These are phyloP conservation scores for Aspergillus ellipticus DNA, from an alignment of 495 filamentous ascomycete genomes.

Conservation along the genomic window DNA sequence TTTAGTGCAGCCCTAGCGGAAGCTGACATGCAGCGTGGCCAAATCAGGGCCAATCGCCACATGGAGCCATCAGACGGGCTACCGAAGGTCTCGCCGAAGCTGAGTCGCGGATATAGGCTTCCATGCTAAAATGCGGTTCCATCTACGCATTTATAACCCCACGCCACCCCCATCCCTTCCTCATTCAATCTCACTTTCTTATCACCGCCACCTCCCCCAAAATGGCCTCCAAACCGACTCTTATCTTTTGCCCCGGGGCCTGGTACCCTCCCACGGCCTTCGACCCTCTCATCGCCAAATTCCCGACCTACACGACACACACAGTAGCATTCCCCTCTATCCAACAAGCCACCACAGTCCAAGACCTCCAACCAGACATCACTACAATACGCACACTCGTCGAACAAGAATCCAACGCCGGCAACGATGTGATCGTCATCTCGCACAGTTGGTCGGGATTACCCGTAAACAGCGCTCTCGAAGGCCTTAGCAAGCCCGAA, in stretches of 20 bases:
- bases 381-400: slow-evolving; percentile 23
- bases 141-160: too few relatives aligned
- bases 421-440: slow-evolving; percentile 35
- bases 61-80: too few relatives aligned
- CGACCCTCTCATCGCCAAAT: slow-evolving; percentile 22
- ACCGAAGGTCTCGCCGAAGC: too few relatives aligned
- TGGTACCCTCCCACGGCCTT: slow-evolving; percentile 36
- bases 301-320: slow-evolving; percentile 24
- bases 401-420: slow-evolving; percentile 22
- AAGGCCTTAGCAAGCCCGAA: slow-evolving; percentile 38
- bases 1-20: too few relatives aligned
- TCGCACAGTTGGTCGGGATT: slow-evolving; percentile 50
- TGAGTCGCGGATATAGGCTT: too few relatives aligned
- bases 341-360: slow-evolving; percentile 21
- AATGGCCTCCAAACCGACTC: slow-evolving; percentile 22
- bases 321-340: slow-evolving; percentile 33
- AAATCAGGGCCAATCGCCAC: too few relatives aligned
- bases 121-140: too few relatives aligned
- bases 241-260: slow-evolving; percentile 35
- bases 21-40: too few relatives aligned
- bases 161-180: too few relatives aligned
- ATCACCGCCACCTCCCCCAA: too few relatives aligned
- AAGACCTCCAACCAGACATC: slow-evolving; percentile 32
- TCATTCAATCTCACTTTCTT: too few relatives aligned
- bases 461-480: slow-evolving; percentile 46